A percentile compares a stretch with the other conserved stretches of the same genome.
Evolutionary conservation across 2,329 filamentous ascomycete species (phyloP).

Genomic region (Monosporascus sp.): DNA sequence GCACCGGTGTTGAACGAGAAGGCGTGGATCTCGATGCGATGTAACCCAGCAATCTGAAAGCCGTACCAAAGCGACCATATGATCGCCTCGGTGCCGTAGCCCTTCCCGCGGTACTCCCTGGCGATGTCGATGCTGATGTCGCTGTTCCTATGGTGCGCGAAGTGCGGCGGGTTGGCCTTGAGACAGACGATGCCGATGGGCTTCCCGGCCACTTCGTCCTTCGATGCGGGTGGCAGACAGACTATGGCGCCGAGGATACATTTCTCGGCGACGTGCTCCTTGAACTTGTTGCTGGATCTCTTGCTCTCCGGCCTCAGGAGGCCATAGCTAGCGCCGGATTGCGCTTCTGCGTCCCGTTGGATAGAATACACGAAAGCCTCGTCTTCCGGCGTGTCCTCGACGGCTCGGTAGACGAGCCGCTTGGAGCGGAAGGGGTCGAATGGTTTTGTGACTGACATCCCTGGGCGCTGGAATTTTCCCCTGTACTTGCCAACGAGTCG

Average conservation of each 20-base stretch:
- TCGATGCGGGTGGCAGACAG: conserved; percentile 23
- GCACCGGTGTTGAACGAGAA: conserved; percentile 29
- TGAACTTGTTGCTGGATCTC: conserved; percentile 21
- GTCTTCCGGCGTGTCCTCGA: conserved; percentile 27
- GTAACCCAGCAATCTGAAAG: conserved; percentile 29
- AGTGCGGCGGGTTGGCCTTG: conserved; percentile 12
- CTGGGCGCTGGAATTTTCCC: background rate
- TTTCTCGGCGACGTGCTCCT: conserved; percentile 20
- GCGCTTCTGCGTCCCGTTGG: conserved; percentile 22
- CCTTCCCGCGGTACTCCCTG: conserved; percentile 22
- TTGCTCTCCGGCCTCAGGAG: conserved; percentile 25
- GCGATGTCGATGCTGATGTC: conserved; percentile 29
- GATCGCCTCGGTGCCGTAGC: conserved; percentile 33
- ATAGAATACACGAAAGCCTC: conserved; percentile 24
- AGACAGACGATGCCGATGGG: conserved; percentile 30
- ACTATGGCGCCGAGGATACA: conserved; percentile 31
- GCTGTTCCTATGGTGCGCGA: conserved; percentile 35
- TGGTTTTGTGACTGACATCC: conserved; percentile 13
- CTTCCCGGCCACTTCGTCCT: conserved; percentile 2
- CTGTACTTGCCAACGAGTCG: no score
- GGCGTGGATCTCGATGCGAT: conserved; percentile 28
- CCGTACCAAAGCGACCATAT: conserved; percentile 29
- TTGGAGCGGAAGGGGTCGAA: conserved; percentile 29
- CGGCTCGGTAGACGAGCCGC: conserved; percentile 31
- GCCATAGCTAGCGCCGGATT: conserved; percentile 20